phyloP scores from a whole-genome alignment of 2,329 filamentous ascomycete species.

The Aspergillus viridinutans region DNA sequence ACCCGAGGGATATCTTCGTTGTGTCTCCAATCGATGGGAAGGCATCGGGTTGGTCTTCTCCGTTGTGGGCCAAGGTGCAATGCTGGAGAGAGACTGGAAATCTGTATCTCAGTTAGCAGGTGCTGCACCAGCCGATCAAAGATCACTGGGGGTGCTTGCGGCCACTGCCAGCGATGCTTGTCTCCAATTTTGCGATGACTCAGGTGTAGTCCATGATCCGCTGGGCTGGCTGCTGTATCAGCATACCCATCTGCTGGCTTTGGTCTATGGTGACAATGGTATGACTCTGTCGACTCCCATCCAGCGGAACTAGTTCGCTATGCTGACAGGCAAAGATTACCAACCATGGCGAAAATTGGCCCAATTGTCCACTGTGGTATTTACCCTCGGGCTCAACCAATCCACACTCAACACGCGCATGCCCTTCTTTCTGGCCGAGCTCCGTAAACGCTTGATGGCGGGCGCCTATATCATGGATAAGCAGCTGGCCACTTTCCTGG shows the following conservation, averaged over 20 bases:
- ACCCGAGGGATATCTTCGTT: slow-evolving; percentile 15
- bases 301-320: neutral
- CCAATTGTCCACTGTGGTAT: slow-evolving; percentile 42
- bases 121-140: slow-evolving; percentile 9
- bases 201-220: slow-evolving; percentile 20
- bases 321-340: slow-evolving; percentile 31
- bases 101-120: slow-evolving; percentile 1
- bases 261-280: slow-evolving; percentile 23
- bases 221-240: slow-evolving; percentile 27
- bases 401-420: slow-evolving; percentile 19
- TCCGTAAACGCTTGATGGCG: no score
- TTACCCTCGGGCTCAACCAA: slow-evolving; percentile 43
- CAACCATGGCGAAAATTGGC: slow-evolving; percentile 43
- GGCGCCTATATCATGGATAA: no score
- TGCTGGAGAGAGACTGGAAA: slow-evolving; percentile 7
- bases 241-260: slow-evolving; percentile 16
- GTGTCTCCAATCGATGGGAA: slow-evolving; percentile 19
- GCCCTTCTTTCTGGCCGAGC: neutral
- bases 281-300: neutral
- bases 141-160: slow-evolving; percentile 5
- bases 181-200: slow-evolving; percentile 22
- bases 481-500: no score
- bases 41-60: slow-evolving; percentile 20
- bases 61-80: slow-evolving; percentile 12
- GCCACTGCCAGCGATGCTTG: slow-evolving; percentile 27